Conservation (phyloP, 495 filamentous ascomycete genomes). For the Penicillium verhagenii region DNA sequence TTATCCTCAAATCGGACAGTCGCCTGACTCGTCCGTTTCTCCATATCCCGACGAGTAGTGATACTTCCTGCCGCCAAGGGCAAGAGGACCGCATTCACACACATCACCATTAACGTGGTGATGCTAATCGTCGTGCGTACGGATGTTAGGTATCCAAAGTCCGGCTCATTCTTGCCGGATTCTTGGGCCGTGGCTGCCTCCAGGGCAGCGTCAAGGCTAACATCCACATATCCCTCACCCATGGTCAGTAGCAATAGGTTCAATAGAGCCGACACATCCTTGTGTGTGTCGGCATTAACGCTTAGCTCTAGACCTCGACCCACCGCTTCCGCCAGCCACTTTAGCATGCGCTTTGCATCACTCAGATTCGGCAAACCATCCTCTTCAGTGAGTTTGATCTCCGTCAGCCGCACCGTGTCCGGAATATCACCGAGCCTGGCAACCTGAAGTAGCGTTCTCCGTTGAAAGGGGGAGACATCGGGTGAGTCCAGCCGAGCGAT, state of each 20-base stretch:
- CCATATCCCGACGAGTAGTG: constrained; percentile 86
- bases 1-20: constrained; percentile 83
- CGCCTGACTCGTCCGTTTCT: constrained; percentile 71
- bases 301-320: constrained; percentile 89
- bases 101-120: constrained; percentile 87
- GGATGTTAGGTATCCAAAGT: constrained; percentile 76
- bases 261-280: constrained; percentile 85
- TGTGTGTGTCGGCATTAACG: constrained; percentile 82
- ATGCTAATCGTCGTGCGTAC: constrained; percentile 82
- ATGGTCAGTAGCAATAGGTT: constrained; percentile 83
- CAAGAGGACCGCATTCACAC: constrained; percentile 86
- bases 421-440: constrained; percentile 62
- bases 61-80: constrained; percentile 84
- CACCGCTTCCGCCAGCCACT: constrained; percentile 95
- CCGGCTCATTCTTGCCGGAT: constrained; percentile 76
- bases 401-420: constrained; percentile 53
- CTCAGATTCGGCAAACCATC: constrained; percentile 80
- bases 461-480: constrained; percentile 79
- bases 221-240: constrained; percentile 93
- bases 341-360: constrained; percentile 94
- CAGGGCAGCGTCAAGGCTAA: constrained; percentile 81
- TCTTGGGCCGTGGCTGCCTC: constrained; percentile 76
- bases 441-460: constrained; percentile 79
- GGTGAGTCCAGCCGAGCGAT: constrained; percentile 81
- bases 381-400: constrained; percentile 85